These are phyloP conservation scores for Phytophthora sojae DNA, from an alignment of 352 stramenopile species.

Conservation along the genomic window DNA sequence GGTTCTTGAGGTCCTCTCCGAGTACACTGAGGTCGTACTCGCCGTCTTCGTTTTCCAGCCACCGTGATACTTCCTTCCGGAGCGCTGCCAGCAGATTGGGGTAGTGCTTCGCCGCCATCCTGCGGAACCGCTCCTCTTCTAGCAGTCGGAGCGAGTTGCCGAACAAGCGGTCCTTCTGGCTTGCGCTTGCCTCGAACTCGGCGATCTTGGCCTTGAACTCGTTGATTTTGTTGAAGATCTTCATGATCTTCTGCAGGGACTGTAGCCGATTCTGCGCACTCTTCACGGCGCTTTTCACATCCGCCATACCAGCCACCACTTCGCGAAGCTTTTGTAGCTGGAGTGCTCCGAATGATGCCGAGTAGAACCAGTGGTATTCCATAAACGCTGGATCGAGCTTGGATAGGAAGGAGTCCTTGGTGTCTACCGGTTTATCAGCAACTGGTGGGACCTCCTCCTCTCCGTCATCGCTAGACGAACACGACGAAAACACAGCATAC, in stretches of 20 bases:
- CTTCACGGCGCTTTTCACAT: constrained; percentile 56
- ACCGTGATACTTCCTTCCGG: constrained; percentile 76
- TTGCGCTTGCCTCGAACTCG: constrained; percentile 76
- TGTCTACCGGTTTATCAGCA: neutral
- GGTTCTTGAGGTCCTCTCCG: constrained; percentile 73
- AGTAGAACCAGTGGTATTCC: constrained; percentile 54
- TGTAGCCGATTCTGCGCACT: constrained; percentile 65
- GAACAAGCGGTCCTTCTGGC: constrained; percentile 76
- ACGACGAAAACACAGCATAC: constrained; percentile 47
- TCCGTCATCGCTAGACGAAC: neutral
- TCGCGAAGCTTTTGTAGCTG: constrained; percentile 54
- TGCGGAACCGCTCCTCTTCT: constrained; percentile 83
- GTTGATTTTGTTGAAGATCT: constrained; percentile 69
- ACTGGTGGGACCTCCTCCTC: constrained; percentile 5
- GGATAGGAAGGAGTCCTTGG: constrained; percentile 59
- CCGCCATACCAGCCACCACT: constrained; percentile 51
- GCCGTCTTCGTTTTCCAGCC: constrained; percentile 72
- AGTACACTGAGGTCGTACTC: constrained; percentile 81
- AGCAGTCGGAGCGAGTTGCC: constrained; percentile 76
- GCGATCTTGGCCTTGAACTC: constrained; percentile 82
- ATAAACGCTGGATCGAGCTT: constrained; percentile 62
- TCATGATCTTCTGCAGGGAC: constrained; percentile 86
- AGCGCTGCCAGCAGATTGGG: constrained; percentile 58
- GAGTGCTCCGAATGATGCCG: constrained; percentile 43
- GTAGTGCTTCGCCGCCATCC: constrained; percentile 75